Percentiles rank a stretch among this genome's conserved stretches.
Evolutionary conservation across 2,329 filamentous ascomycete species (phyloP).

Genomic region (Colletotrichum phormii): DNA sequence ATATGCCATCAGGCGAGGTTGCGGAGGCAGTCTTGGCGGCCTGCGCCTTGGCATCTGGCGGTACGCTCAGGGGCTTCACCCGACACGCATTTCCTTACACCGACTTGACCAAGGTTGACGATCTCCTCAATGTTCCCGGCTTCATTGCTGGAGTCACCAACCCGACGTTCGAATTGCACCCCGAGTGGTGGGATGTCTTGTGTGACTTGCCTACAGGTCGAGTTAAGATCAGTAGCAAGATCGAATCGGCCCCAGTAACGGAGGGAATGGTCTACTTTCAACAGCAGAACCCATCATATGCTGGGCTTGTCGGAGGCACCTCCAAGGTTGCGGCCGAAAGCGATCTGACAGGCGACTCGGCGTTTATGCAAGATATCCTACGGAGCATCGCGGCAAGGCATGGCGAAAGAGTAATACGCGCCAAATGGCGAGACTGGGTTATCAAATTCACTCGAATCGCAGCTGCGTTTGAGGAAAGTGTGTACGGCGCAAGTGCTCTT

Average conservation of each 20-base stretch:
- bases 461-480: conserved; percentile 93
- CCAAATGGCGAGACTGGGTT: conserved; percentile 96
- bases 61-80: conserved; percentile 92
- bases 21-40: conserved; percentile 98
- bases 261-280: conserved; percentile 91
- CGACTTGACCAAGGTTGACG: conserved; percentile 96
- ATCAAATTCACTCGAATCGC: conserved; percentile 92
- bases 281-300: conserved; percentile 75
- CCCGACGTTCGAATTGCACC: conserved; percentile 92
- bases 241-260: conserved; percentile 83
- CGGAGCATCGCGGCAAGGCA: conserved; percentile 86
- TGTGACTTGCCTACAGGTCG: conserved; percentile 93
- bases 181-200: conserved; percentile 97
- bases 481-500: conserved; percentile 92
- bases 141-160: conserved; percentile 99
- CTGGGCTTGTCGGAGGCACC: conserved; percentile 59
- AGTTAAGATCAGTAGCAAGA: conserved; percentile 92
- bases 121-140: conserved; percentile 92
- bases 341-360: conserved; percentile 86
- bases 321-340: conserved; percentile 51
- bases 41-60: conserved; percentile 92
- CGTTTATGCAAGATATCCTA: conserved; percentile 89
- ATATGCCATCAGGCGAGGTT: conserved; percentile 93
- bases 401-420: conserved; percentile 88
- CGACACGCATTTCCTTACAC: conserved; percentile 98